Conservation (phyloP, 108 stramenopile species). For the Nitzschia sp. region DNA sequence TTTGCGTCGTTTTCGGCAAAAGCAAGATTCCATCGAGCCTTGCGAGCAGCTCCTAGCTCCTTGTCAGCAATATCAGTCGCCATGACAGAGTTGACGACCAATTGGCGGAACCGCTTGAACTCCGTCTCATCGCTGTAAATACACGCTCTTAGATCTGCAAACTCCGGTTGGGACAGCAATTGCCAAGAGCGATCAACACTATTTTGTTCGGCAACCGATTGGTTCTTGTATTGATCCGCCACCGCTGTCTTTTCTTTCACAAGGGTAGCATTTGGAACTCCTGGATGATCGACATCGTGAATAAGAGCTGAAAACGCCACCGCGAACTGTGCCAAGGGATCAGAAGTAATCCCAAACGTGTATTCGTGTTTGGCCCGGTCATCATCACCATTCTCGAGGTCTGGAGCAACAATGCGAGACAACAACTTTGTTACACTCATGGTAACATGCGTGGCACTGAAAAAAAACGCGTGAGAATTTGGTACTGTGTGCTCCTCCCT, state of each 20-base stretch:
- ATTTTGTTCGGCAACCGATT: conserved; percentile 17
- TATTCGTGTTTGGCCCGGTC: not conserved
- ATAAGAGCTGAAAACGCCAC: conserved; percentile 23
- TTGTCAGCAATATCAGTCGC: conserved; percentile 18
- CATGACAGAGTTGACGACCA: conserved; percentile 17
- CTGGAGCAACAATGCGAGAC: conserved; percentile 6
- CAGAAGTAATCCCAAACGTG: conserved; percentile 19
- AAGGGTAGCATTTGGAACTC: conserved; percentile 1
- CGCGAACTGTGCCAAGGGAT: conserved; percentile 24
- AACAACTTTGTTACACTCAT: conserved; percentile 17
- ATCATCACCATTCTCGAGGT: not conserved
- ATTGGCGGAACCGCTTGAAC: conserved; percentile 12
- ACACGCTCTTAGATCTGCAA: not conserved
- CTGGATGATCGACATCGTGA: conserved; percentile 26
- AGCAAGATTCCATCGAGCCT: conserved; percentile 4
- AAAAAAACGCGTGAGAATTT: not conserved
- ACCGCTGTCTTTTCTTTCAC: conserved; percentile 1
- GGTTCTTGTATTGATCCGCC: not conserved
- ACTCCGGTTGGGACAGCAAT: not conserved
- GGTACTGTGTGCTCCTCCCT: not conserved
- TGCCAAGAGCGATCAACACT: conserved; percentile 8
- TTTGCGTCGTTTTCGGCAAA: not conserved
- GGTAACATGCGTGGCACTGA: conserved; percentile 12
- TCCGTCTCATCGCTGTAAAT: conserved; percentile 2
- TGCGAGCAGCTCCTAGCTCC: conserved; percentile 9